A percentile compares a stretch with the other conserved stretches of the same genome.
phyloP scores from a whole-genome alignment of 495 filamentous ascomycete genomes.

The Aspergillus egyptiacus region DNA sequence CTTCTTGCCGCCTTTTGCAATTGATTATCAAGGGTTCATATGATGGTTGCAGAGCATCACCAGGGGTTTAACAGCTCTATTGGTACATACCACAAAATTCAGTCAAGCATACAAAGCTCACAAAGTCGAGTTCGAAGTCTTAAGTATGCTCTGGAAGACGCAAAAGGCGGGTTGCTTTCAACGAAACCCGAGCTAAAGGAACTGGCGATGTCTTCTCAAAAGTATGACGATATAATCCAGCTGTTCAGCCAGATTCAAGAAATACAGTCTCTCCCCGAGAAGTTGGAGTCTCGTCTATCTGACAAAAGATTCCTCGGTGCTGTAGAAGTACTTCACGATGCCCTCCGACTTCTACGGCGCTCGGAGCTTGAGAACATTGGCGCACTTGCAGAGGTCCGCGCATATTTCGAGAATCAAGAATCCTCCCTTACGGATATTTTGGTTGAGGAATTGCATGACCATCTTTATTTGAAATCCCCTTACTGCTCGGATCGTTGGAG shows the following conservation, averaged over 20 bases:
- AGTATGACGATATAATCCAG: conserved; percentile 86
- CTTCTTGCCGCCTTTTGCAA: background rate
- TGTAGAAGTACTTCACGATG: conserved; percentile 86
- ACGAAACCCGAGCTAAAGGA: conserved; percentile 90
- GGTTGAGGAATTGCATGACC: conserved; percentile 93
- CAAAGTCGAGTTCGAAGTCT: conserved; percentile 78
- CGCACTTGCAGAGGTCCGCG: conserved; percentile 75
- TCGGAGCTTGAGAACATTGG: conserved; percentile 91
- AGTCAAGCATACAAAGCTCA: conserved; percentile 81
- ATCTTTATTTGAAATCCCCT: conserved; percentile 93
- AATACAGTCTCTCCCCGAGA: conserved; percentile 84
- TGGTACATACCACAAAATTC: conserved; percentile 97
- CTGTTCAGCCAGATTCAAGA: conserved; percentile 79
- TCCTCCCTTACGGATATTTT: conserved; percentile 86
- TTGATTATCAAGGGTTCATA: conserved; percentile 2
- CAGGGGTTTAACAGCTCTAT: conserved; percentile 99
- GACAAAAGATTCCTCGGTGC: conserved; percentile 93
- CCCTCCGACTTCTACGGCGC: conserved; percentile 69
- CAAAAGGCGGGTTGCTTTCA: conserved; percentile 74
- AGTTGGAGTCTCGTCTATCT: conserved; percentile 85
- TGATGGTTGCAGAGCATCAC: conserved; percentile 64
- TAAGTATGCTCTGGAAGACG: conserved; percentile 73
- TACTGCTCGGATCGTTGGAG: conserved; percentile 97
- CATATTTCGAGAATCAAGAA: conserved; percentile 91
- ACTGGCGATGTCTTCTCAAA: conserved; percentile 75